A percentile compares a stretch with the other conserved stretches of the same genome.
Evolutionary conservation across 768 basidiomycete genomes (phyloP).

Genomic region (Hypsizygus marmoreus): DNA sequence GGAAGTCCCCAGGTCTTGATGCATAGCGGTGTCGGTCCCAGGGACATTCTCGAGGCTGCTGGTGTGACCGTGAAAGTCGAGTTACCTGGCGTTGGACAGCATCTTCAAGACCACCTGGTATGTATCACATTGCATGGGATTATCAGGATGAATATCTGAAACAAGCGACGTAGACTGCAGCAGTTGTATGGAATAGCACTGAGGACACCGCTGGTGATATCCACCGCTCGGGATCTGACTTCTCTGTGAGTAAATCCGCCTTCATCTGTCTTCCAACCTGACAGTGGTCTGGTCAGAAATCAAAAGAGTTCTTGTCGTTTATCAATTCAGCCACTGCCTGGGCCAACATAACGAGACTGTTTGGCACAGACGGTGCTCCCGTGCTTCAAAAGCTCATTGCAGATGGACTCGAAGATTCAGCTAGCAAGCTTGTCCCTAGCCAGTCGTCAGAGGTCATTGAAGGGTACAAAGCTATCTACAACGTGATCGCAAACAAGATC

Average conservation of each 20-base stretch:
- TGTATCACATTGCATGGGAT: neutral
- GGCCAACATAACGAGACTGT: slow-evolving; percentile 46
- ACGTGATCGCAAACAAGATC: slow-evolving; percentile 40
- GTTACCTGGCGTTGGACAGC: slow-evolving; percentile 61
- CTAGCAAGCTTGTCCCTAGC: slow-evolving; percentile 44
- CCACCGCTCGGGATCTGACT: slow-evolving; percentile 24
- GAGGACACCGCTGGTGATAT: slow-evolving; percentile 36
- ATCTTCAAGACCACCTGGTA: slow-evolving; percentile 51
- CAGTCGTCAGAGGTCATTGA: slow-evolving; percentile 44
- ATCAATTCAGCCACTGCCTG: slow-evolving; percentile 66
- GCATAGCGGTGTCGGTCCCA: slow-evolving; percentile 59
- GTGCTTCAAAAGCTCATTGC: slow-evolving; percentile 34
- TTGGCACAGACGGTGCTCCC: slow-evolving; percentile 33
- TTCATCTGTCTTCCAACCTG: neutral
- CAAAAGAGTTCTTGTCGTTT: slow-evolving; percentile 49
- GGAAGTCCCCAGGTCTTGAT: slow-evolving; percentile 56
- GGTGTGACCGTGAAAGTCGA: slow-evolving; percentile 46
- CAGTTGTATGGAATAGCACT: slow-evolving; percentile 11
- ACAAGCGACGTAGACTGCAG: neutral
- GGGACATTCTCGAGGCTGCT: slow-evolving; percentile 46
- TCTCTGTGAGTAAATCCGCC: slow-evolving; percentile 34
- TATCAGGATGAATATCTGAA: neutral
- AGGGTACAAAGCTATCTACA: slow-evolving; percentile 61
- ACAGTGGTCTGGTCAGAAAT: slow-evolving; percentile 18
- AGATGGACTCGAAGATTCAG: slow-evolving; percentile 29